Conservation (phyloP, 305 asterid genomes). For the Fraxinus greggii region DNA sequence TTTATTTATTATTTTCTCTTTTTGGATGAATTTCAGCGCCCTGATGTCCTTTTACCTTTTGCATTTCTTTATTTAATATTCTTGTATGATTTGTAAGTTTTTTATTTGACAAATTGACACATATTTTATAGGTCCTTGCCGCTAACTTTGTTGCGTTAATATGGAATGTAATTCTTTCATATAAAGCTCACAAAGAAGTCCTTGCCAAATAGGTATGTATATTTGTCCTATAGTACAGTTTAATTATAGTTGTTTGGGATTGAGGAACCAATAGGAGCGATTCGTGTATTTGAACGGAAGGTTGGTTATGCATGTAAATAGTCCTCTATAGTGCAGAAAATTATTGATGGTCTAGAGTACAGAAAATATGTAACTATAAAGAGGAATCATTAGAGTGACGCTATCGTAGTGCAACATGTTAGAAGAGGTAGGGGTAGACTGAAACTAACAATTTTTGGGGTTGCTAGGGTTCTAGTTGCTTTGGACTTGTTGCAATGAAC, state of each 20-base stretch:
- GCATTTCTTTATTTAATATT: not conserved
- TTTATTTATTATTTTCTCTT: not conserved
- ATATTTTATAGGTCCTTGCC: constrained; percentile 41
- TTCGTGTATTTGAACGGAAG: not conserved
- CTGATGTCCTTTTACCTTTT: not conserved
- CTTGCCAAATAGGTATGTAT: constrained; percentile 48
- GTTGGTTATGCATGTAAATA: not conserved
- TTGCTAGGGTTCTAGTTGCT: not conserved
- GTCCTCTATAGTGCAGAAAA: not conserved
- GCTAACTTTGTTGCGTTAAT: constrained; percentile 56
- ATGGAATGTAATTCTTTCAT: constrained; percentile 88
- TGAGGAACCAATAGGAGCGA: not conserved
- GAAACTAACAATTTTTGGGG: not conserved
- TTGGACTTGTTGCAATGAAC: not conserved
- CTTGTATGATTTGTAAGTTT: not conserved
- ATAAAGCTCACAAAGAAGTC: constrained; percentile 84
- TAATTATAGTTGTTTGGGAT: not conserved
- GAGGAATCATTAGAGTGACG: not conserved
- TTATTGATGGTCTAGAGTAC: not conserved
- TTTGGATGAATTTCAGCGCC: not conserved
- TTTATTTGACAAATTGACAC: not conserved
- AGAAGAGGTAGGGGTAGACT: not conserved
- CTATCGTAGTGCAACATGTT: not conserved
- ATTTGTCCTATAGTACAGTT: not conserved
- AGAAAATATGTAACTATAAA: not conserved